Conservation (phyloP, 1,284 basidiomycete genomes). For the Heterobasidion irregulare region DNA sequence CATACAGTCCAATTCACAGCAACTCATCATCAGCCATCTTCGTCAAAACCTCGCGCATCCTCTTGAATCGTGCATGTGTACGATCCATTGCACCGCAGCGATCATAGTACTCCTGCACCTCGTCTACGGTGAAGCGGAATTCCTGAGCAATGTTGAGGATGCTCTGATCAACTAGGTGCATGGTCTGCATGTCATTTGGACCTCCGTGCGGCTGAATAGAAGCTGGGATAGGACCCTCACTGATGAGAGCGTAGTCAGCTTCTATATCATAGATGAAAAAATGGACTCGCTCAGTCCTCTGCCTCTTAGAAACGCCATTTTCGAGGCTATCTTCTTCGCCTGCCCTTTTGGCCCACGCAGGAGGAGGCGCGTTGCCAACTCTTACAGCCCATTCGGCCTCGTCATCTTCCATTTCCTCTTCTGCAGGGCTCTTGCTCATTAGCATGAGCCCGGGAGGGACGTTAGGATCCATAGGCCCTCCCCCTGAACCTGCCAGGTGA, state of each 20-base stretch:
- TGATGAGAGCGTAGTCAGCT: too few species aligned
- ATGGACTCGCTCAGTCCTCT: conserved; percentile 19
- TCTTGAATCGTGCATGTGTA: conserved; percentile 53
- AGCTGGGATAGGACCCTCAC: background rate
- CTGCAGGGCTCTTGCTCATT: conserved; percentile 20
- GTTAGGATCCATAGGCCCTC: conserved; percentile 14
- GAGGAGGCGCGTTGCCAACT: conserved; percentile 51
- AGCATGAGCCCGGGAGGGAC: conserved; percentile 2
- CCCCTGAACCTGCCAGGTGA: conserved; percentile 12
- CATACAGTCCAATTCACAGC: background rate
- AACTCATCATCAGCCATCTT: conserved; percentile 22
- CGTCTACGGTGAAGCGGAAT: conserved; percentile 58
- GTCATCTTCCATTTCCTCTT: conserved; percentile 46
- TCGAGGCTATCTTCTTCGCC: conserved; percentile 23
- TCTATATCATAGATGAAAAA: too few species aligned
- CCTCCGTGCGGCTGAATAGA: background rate
- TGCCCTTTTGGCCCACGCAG: conserved; percentile 59
- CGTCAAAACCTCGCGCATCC: conserved; percentile 51
- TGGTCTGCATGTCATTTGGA: background rate
- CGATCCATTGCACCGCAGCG: conserved; percentile 57
- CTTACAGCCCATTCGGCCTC: conserved; percentile 56
- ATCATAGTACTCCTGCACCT: conserved; percentile 69
- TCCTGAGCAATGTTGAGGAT: conserved; percentile 56
- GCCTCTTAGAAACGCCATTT: conserved; percentile 18
- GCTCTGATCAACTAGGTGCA: conserved; percentile 57